phyloP scores from a whole-genome alignment of 208 protist species.

The Acanthamoeba lugdunensis region DNA sequence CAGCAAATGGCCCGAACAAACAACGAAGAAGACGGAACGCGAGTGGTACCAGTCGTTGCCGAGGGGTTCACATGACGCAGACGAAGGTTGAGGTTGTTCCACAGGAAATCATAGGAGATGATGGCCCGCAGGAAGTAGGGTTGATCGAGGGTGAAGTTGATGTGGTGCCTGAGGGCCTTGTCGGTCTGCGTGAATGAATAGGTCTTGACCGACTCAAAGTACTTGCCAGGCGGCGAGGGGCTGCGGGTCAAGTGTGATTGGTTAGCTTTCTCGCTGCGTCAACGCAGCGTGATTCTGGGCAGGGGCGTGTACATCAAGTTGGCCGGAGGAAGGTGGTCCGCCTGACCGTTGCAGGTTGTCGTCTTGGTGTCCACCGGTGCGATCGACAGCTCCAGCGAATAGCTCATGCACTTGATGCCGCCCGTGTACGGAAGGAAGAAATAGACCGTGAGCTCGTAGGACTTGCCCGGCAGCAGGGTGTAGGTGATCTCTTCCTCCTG shows the following conservation, averaged over 20 bases:
- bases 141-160: constrained; percentile 58
- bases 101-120: constrained; percentile 67
- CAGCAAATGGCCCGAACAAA: not conserved
- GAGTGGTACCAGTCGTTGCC: not conserved
- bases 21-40: not conserved
- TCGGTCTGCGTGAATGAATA: constrained; percentile 61
- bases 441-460: constrained; percentile 29
- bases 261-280: not conserved
- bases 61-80: not conserved
- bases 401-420: not conserved
- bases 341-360: constrained; percentile 18
- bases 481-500: constrained; percentile 67
- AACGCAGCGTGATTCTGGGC: not conserved
- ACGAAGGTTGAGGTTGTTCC: constrained; percentile 70
- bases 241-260: not conserved
- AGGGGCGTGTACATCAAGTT: constrained; percentile 18
- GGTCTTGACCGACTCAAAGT: not conserved
- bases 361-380: not conserved
- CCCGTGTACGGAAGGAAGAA: constrained; percentile 22
- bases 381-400: constrained; percentile 59
- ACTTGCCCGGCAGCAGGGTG: not conserved
- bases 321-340: constrained; percentile 15
- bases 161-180: not conserved
- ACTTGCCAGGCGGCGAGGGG: not conserved
- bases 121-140: constrained; percentile 60